These are phyloP conservation scores for Trebouxia sp. DNA, from an alignment of 139 green algal species.

Conservation along the genomic window DNA sequence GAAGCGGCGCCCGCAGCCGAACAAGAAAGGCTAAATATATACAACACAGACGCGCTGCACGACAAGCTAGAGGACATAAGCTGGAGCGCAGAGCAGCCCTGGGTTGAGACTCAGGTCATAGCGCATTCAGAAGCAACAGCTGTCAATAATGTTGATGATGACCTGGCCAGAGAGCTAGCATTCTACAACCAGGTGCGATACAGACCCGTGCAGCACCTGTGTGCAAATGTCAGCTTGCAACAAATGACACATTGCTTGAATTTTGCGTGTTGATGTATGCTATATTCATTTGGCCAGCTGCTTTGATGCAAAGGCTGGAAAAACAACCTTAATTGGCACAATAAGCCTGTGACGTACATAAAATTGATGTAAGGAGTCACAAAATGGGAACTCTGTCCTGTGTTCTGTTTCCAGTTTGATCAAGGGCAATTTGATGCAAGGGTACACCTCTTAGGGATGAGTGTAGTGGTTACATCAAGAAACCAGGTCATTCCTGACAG, in stretches of 20 bases:
- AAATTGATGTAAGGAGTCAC: no score
- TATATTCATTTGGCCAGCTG: neutral
- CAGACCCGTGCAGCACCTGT: neutral
- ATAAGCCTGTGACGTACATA: no score
- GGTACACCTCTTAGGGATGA: no score
- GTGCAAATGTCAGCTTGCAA: neutral
- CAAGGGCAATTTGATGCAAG: no score
- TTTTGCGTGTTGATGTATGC: neutral
- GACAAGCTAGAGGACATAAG: slow-evolving; percentile 91
- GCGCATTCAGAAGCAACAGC: slow-evolving; percentile 25
- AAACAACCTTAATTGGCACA: neutral
- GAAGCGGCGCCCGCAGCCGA: neutral
- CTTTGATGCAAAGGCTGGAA: neutral
- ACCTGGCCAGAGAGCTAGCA: slow-evolving; percentile 86
- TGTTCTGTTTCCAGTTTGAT: neutral
- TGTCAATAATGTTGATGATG: slow-evolving; percentile 81
- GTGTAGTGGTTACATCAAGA: no score
- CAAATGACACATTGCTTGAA: neutral
- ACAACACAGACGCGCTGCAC: slow-evolving; percentile 82
- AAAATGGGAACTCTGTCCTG: no score
- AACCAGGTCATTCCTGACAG: no score
- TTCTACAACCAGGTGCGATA: slow-evolving; percentile 89
- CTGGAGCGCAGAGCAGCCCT: slow-evolving; percentile 74
- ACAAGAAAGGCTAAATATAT: slow-evolving; percentile 58
- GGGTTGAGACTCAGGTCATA: slow-evolving; percentile 61